These are phyloP conservation scores for Cystobasidium tubakii DNA, from an alignment of 768 basidiomycete genomes.

Conservation along the genomic window DNA sequence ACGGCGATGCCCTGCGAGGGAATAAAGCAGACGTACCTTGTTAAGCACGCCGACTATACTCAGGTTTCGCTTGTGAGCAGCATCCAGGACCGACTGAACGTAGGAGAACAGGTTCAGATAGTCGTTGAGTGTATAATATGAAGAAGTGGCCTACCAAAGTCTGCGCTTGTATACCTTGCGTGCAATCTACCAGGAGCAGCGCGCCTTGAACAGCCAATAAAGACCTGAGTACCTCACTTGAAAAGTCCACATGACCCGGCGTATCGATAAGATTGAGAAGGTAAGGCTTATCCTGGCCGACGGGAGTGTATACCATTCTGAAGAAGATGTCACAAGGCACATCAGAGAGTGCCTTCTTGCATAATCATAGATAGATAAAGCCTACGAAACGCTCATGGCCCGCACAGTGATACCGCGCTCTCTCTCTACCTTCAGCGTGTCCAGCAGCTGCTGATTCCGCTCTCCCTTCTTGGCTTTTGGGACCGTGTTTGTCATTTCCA, in stretches of 20 bases:
- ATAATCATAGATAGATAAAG: too few relatives aligned
- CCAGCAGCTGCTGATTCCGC: constrained; percentile 74
- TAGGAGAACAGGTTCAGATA: not conserved
- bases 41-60: constrained; percentile 81
- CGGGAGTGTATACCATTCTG: constrained; percentile 69
- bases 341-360: too few relatives aligned
- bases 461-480: constrained; percentile 52
- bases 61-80: constrained; percentile 36
- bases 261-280: constrained; percentile 95
- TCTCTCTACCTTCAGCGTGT: constrained; percentile 92
- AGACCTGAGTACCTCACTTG: constrained; percentile 91
- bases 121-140: too few relatives aligned
- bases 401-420: constrained; percentile 98
- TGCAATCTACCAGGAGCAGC: constrained; percentile 68
- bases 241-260: constrained; percentile 88
- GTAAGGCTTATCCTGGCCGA: constrained; percentile 55
- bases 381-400: constrained; percentile 83
- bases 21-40: constrained; percentile 50
- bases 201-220: constrained; percentile 91
- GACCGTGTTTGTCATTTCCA: constrained; percentile 81
- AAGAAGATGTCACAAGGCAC: constrained; percentile 6
- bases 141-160: constrained; percentile 55
- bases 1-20: too few relatives aligned
- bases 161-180: constrained; percentile 82
- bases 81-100: constrained; percentile 30